phyloP scores from a whole-genome alignment of 352 stramenopile species.

The Phytophthora brassicae region DNA sequence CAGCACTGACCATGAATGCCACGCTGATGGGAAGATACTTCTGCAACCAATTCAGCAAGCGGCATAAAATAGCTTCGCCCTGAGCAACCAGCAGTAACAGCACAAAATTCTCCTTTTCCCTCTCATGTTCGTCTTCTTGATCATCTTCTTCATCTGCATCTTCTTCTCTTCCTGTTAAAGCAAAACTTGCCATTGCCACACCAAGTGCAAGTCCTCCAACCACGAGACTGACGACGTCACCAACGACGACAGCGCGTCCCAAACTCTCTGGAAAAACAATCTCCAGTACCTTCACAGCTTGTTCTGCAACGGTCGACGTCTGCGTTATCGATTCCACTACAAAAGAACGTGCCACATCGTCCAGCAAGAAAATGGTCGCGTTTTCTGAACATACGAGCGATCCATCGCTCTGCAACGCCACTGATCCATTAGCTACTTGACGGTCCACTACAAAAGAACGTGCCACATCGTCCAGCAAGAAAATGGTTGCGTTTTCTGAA shows the following conservation, averaged over 20 bases:
- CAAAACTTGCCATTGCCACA: constrained; percentile 28
- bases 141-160: constrained; percentile 1
- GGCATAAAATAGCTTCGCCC: constrained; percentile 41
- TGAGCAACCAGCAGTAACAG: constrained; percentile 55
- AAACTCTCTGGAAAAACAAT: constrained; percentile 38
- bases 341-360: constrained; percentile 48
- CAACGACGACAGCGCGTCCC: constrained; percentile 25
- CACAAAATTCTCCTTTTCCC: constrained; percentile 26
- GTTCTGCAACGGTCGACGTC: constrained; percentile 27
- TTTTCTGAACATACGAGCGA: constrained; percentile 39
- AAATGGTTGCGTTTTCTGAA: constrained; percentile 43
- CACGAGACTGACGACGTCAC: constrained; percentile 42
- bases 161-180: constrained; percentile 2
- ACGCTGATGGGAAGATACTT: constrained; percentile 44
- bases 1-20: constrained; percentile 44
- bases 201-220: constrained; percentile 36
- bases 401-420: constrained; percentile 44
- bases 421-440: too few relatives aligned
- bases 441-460: constrained; percentile 25
- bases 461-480: constrained; percentile 55
- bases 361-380: constrained; percentile 46
- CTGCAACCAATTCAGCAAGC: constrained; percentile 41
- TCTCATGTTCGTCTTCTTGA: too few relatives aligned
- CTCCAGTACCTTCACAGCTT: constrained; percentile 32
- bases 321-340: constrained; percentile 18